Evolutionary conservation across 1,284 basidiomycete genomes (phyloP).

Genomic region (Moesziomyces sp.): DNA sequence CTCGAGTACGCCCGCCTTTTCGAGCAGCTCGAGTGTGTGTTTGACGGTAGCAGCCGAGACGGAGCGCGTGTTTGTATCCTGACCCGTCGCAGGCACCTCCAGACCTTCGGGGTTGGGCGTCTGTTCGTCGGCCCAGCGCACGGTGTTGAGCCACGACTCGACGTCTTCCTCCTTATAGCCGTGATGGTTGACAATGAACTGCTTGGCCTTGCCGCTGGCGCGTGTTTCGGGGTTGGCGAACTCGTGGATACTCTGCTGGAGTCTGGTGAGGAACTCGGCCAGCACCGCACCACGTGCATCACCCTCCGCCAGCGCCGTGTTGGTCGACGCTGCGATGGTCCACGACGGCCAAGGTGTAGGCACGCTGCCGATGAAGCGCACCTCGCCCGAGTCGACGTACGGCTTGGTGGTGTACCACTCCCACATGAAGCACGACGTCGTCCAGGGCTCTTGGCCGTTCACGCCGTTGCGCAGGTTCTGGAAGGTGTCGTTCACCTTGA

Average conservation of each 20-base stretch:
- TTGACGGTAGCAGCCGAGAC: conserved; percentile 39
- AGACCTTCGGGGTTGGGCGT: conserved; percentile 31
- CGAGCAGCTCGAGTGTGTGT: conserved; percentile 47
- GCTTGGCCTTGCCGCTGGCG: conserved; percentile 10
- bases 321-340: conserved; percentile 69
- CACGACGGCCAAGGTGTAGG: conserved; percentile 97
- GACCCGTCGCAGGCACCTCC: conserved; percentile 32
- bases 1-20: conserved; percentile 57
- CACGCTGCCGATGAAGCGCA: conserved; percentile 81
- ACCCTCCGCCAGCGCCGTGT: conserved; percentile 20
- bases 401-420: conserved; percentile 90
- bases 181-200: conserved; percentile 49
- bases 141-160: conserved; percentile 70
- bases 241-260: conserved; percentile 41
- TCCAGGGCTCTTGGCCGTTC: conserved; percentile 70
- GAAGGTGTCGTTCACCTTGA: conserved; percentile 65
- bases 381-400: conserved; percentile 82
- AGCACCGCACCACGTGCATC: conserved; percentile 5
- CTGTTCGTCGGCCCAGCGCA: conserved; percentile 60
- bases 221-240: conserved; percentile 54
- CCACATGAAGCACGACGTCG: conserved; percentile 74
- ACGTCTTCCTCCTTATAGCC: conserved; percentile 79
- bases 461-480: conserved; percentile 85
- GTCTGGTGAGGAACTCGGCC: conserved; percentile 40
- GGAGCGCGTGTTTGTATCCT: conserved; percentile 43